A percentile compares a stretch with the other conserved stretches of the same genome.
Conservation (phyloP, 768 basidiomycete species). For the Coprinellus micaceus region DNA sequence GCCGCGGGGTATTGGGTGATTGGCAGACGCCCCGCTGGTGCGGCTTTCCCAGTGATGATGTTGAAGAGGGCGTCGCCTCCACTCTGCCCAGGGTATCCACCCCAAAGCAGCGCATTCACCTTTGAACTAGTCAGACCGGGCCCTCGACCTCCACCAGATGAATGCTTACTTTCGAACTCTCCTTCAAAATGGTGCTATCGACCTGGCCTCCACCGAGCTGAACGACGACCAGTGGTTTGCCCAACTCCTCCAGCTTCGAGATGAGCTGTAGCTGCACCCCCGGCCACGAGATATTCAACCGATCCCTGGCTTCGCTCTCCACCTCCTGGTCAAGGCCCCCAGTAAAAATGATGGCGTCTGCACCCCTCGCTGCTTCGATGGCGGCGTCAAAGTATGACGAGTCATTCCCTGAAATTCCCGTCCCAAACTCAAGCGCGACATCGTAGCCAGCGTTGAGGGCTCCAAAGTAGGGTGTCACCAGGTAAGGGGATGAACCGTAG, state of each 20-base stretch:
- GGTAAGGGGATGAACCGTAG: conserved; percentile 49
- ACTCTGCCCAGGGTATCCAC: conserved; percentile 54
- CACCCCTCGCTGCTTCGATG: conserved; percentile 42
- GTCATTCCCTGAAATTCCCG: conserved; percentile 34
- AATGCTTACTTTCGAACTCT: conserved; percentile 33
- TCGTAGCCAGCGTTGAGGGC: conserved; percentile 45
- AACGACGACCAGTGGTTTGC: conserved; percentile 50
- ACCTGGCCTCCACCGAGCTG: conserved; percentile 60
- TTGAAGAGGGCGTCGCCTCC: conserved; percentile 53
- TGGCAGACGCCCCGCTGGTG: conserved; percentile 54
- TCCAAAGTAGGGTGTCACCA: conserved; percentile 50
- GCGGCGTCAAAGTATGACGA: conserved; percentile 49
- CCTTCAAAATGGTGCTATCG: conserved; percentile 45
- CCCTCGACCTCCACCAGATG: too few species aligned
- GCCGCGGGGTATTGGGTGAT: conserved; percentile 51
- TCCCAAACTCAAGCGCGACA: conserved; percentile 41
- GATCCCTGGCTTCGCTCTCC: conserved; percentile 47
- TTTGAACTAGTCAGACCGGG: conserved; percentile 17
- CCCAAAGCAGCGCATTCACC: conserved; percentile 56
- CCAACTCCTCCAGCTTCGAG: conserved; percentile 37
- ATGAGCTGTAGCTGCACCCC: conserved; percentile 52
- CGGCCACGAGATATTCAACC: conserved; percentile 50
- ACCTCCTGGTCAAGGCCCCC: conserved; percentile 52
- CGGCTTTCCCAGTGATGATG: conserved; percentile 46
- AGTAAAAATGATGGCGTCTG: conserved; percentile 49